Conservation (phyloP, 139 green algal species). For the Coccomyxa sp. region DNA sequence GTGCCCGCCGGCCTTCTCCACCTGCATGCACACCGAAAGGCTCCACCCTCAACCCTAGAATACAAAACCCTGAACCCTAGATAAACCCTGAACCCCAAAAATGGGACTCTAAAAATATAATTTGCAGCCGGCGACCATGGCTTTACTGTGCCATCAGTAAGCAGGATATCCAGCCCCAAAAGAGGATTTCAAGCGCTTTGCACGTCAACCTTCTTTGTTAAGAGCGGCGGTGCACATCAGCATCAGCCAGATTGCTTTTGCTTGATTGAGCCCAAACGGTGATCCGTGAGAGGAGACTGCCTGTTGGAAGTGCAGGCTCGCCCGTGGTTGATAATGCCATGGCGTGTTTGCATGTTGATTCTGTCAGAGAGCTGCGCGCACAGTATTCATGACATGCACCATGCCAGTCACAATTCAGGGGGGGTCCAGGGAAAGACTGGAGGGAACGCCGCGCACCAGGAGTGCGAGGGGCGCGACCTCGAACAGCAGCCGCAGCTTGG, state of each 20-base stretch:
- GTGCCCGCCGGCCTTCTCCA: constrained; percentile 81
- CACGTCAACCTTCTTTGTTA: neutral
- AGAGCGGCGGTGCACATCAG: neutral
- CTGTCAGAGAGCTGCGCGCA: neutral
- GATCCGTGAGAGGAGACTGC: neutral
- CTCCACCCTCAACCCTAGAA: too few species aligned
- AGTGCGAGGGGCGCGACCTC: constrained; percentile 84
- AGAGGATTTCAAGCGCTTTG: neutral
- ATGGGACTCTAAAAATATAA: too few species aligned
- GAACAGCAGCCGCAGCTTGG: constrained; percentile 93
- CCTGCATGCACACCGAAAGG: constrained; percentile 13
- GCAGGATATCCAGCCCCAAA: too few species aligned
- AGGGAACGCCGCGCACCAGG: constrained; percentile 42
- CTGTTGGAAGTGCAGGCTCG: too few species aligned
- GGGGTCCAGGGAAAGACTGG: neutral
- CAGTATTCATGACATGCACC: neutral
- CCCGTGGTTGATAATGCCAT: neutral
- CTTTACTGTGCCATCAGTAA: too few species aligned
- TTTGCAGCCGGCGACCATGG: too few species aligned
- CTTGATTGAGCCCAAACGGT: neutral
- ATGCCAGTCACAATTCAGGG: neutral
- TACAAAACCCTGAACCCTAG: too few species aligned
- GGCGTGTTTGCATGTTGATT: too few species aligned
- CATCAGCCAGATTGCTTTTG: neutral
- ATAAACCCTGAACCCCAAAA: neutral